Evolutionary conservation across 257 asterid species (phyloP).

Genomic region (Solanum chiquidenum): DNA sequence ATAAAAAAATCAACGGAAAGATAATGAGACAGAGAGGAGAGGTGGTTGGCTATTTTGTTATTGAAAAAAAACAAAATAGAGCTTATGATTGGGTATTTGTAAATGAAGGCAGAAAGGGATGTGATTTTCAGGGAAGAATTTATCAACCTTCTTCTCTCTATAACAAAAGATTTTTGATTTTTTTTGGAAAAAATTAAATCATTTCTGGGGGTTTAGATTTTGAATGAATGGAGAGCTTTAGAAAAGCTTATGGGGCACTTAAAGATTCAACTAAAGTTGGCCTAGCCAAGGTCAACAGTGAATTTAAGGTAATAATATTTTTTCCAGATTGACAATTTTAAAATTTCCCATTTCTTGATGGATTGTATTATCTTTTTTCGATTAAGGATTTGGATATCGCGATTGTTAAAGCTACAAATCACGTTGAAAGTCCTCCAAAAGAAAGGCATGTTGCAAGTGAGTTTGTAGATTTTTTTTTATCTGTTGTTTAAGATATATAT

Average conservation of each 20-base stretch:
- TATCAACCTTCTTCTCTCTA: slow-evolving; percentile 15
- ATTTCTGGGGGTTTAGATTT: background rate
- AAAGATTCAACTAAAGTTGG: slow-evolving; percentile 93
- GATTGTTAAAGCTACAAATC: slow-evolving; percentile 85
- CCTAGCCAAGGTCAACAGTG: slow-evolving; percentile 95
- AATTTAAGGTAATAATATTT: slow-evolving; percentile 55
- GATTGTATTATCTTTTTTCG: background rate
- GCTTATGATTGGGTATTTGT: background rate
- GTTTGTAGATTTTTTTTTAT: background rate
- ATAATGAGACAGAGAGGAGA: background rate
- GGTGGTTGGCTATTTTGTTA: slow-evolving; percentile 2
- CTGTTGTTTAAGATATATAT: background rate
- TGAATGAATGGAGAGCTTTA: slow-evolving; percentile 68
- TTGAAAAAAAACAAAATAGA: background rate
- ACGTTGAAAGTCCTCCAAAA: slow-evolving; percentile 76
- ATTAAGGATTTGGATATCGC: slow-evolving; percentile 82
- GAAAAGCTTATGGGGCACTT: slow-evolving; percentile 93
- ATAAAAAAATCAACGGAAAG: background rate
- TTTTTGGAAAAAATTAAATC: background rate
- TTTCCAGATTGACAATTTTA: background rate
- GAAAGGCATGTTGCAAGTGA: slow-evolving; percentile 89
- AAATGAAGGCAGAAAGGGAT: background rate
- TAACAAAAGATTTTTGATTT: background rate
- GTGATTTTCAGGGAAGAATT: background rate
- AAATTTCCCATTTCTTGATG: background rate